Evolutionary conservation across 441 rosid genomes (phyloP), one percentile per base, ranked within the genome.

Genomic region (Populus hybrid): DNA sequence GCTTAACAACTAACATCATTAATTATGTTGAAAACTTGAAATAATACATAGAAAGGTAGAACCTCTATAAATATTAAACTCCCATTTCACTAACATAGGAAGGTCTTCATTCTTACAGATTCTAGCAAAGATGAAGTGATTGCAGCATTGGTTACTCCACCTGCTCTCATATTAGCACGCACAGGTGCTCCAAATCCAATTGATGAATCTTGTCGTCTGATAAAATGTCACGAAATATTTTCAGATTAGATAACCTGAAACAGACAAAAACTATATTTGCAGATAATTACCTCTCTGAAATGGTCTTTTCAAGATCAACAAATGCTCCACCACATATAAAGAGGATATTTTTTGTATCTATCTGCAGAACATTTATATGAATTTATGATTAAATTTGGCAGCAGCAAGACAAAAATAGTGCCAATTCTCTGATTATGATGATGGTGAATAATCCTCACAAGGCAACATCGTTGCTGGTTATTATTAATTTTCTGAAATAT

Each of bases 171-270:
- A 1, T 6, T 45, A 45, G 97, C 97, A 78, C 97, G 98, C 40
- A 95, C 93, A 82, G 97, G 97, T 82, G 97, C 98, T 83, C 99
- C 97, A 83, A 95, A 95, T 76, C 99, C 99, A 78, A 95, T 95
- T 56, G 98, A 95, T 69, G 97, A 88, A 83, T 91, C 98, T 86
- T 93, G 97, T 36, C 93, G 91, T 85, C 99, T 95, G 85, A 45
- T 40, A 18, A 76, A 83, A 80, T 76, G 81, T n/a, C 64, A 79
- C 10, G 26, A 74, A 80, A 31, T 9, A 23, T 20, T 65, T 71
- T 64, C 42, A 69, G 31, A 74, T 59, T 68, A 76, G 79, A 78
- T 29, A 59, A 64, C 83, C 53, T 64, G 42, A 50, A 83, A 56
- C 71, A 81, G 7, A 72, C 50, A 56, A 2, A 79, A 35, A 50